A percentile compares a stretch with the other conserved stretches of the same genome.
Evolutionary conservation across 2,329 filamentous ascomycete species (phyloP).

Genomic region (Eutypella sp.): DNA sequence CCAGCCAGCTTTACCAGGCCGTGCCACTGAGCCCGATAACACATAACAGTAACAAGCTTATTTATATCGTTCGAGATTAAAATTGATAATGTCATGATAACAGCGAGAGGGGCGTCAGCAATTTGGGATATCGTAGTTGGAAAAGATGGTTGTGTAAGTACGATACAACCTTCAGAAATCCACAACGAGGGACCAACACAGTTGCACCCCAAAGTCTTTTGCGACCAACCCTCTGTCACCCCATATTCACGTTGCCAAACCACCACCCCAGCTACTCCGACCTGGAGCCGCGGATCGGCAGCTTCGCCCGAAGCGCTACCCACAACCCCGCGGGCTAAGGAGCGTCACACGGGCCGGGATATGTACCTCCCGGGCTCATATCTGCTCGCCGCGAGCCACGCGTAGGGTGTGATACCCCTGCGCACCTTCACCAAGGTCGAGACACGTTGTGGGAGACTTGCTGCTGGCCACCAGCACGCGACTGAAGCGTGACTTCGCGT

Average conservation of each 20-base stretch:
- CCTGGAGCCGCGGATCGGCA: slow-evolving; percentile 53
- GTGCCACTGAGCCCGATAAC: neutral
- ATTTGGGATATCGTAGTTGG: slow-evolving; percentile 14
- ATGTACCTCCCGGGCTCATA: slow-evolving; percentile 60
- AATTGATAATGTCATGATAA: slow-evolving; percentile 14
- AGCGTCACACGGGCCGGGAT: slow-evolving; percentile 55
- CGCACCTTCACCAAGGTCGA: slow-evolving; percentile 69
- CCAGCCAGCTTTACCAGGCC: too few relatives aligned
- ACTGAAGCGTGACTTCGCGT: slow-evolving; percentile 50
- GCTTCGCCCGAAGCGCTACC: slow-evolving; percentile 61
- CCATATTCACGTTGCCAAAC: slow-evolving; percentile 68
- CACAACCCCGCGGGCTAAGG: slow-evolving; percentile 50
- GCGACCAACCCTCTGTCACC: slow-evolving; percentile 55
- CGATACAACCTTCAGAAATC: slow-evolving; percentile 11
- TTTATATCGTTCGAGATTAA: slow-evolving; percentile 5
- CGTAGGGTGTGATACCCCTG: slow-evolving; percentile 62
- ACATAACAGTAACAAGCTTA: neutral
- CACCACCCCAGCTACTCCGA: slow-evolving; percentile 57
- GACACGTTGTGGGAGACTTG: slow-evolving; percentile 48
- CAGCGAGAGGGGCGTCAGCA: slow-evolving; percentile 2
- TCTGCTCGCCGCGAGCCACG: slow-evolving; percentile 60
- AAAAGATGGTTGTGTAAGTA: slow-evolving; percentile 14
- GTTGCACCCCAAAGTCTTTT: slow-evolving; percentile 21
- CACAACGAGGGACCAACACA: slow-evolving; percentile 1
- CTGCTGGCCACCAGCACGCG: slow-evolving; percentile 46